Evolutionary conservation across 176 grass and related monocot species (phyloP), one percentile per base, ranked within the genome.

Genomic region (Oryza australiensis): DNA sequence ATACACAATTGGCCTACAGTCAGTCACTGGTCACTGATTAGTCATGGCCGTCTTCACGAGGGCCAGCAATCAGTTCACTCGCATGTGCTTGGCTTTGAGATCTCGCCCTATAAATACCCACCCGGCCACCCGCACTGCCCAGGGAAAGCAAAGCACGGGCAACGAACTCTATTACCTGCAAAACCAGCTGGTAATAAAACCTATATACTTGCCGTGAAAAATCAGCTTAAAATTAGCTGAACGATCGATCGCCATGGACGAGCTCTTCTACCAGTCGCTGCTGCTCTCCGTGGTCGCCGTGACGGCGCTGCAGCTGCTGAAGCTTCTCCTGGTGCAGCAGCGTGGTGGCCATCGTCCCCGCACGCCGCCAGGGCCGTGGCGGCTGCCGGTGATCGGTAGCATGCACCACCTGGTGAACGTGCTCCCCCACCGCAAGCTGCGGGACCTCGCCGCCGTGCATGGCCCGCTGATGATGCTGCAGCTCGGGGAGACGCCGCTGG

Each of bases 391-490:
- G 12, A 28, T 77, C 57, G 74, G 74, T 12, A 42, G 74, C 74
- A 28, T 42, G 57, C 74, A 77, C 74, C 74, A 27, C 34, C 74
- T 77, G 5, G 34, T 77, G 5, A 42, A 64, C 57, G 34, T 27
- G 32, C 74, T 77, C 4, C 74, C 74, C 1, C 74, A 77, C 74
- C 74, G 74, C 2, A n/a, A 30, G 12, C 57, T 77, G 6, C 32
- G 53, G 1, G 74, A 77, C 33, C 57, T 77, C 22, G 74, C 74
- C n/a, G 34, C 5, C 12, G 33, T 42, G n/a, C 34, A 77, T 23
- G 74, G 74, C 57, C 34, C 53, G 57, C 20, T 77, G 8, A 64
- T 77, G 74, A 64, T 42, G 34, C 74, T 77, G 10, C 74, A n/a
- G 34, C 34, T 77, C 1, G 74, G 74, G 2, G 22, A 64, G 34